phyloP scores from a whole-genome alignment of 371 early-diverging fungal species.

The Actinomortierella wolfii region DNA sequence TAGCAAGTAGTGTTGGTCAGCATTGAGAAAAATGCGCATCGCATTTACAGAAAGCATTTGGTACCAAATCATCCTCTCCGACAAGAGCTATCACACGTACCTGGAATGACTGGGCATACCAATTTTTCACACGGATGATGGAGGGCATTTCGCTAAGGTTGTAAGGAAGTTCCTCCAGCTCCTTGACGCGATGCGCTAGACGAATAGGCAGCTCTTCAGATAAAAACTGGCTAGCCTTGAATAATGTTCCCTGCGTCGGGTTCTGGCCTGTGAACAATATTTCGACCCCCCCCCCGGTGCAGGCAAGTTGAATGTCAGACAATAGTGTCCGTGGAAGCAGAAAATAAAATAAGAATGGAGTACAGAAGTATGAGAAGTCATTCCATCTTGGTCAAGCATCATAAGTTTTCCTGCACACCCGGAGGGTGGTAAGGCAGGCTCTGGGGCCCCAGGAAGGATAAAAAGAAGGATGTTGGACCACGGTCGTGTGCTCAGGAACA shows the following conservation, averaged over 20 bases:
- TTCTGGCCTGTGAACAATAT: conserved; percentile 66
- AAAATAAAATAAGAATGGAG: conserved; percentile 1
- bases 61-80: neutral
- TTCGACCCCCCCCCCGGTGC: neutral
- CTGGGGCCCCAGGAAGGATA: no score
- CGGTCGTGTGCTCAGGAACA: no score
- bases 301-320: conserved; percentile 2
- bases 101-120: conserved; percentile 94
- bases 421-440: no score
- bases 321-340: neutral
- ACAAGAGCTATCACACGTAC: conserved; percentile 48
- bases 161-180: conserved; percentile 90
- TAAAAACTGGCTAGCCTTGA: conserved; percentile 90
- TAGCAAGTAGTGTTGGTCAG: no score
- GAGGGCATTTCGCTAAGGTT: conserved; percentile 90
- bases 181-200: conserved; percentile 95
- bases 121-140: conserved; percentile 88
- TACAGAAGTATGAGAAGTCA: conserved; percentile 6
- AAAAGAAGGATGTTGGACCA: no score
- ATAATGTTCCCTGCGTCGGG: conserved; percentile 82
- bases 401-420: no score
- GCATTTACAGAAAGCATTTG: conserved; percentile 2
- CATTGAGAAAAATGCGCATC: no score
- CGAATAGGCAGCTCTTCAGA: conserved; percentile 95
- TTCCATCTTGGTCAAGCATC: no score